Evolutionary conservation across 306 rosid species (phyloP).

Genomic region (Ochetophila trinervis): DNA sequence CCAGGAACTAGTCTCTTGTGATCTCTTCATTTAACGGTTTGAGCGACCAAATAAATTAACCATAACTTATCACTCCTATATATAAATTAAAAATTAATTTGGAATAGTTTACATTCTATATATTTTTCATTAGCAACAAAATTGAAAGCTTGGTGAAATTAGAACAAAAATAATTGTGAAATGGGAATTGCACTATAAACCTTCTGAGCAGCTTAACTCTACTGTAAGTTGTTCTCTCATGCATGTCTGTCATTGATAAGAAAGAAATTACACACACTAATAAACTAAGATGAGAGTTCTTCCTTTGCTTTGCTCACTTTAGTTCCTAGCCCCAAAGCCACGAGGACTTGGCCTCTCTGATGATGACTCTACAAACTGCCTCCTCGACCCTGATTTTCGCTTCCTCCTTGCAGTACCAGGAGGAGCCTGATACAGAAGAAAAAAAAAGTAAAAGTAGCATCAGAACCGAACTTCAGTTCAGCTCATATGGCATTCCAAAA

Average conservation of each 20-base stretch:
- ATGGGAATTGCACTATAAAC: too few relatives aligned
- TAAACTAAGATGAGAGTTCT: constrained; percentile 13
- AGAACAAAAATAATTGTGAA: too few relatives aligned
- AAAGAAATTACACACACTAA: not conserved
- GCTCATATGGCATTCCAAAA: not conserved
- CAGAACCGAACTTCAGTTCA: not conserved
- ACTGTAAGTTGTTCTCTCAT: too few relatives aligned
- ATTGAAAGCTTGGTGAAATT: too few relatives aligned
- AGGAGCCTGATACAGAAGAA: constrained; percentile 48
- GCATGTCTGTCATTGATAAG: not conserved
- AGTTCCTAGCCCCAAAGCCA: constrained; percentile 77
- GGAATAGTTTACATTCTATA: too few relatives aligned
- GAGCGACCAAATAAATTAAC: too few relatives aligned
- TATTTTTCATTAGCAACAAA: too few relatives aligned
- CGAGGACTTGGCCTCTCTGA: constrained; percentile 71
- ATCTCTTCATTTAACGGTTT: too few relatives aligned
- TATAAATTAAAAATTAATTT: too few relatives aligned
- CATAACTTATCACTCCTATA: too few relatives aligned
- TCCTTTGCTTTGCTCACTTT: constrained; percentile 15
- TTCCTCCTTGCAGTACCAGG: constrained; percentile 92
- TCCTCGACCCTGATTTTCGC: constrained; percentile 56
- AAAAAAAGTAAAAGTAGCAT: constrained; percentile 12
- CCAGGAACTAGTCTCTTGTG: too few relatives aligned
- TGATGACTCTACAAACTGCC: constrained; percentile 45
- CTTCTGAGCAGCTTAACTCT: too few relatives aligned